Base-by-base conservation (phyloP, 345 rosid species). In the Garcia nutans region DNA sequence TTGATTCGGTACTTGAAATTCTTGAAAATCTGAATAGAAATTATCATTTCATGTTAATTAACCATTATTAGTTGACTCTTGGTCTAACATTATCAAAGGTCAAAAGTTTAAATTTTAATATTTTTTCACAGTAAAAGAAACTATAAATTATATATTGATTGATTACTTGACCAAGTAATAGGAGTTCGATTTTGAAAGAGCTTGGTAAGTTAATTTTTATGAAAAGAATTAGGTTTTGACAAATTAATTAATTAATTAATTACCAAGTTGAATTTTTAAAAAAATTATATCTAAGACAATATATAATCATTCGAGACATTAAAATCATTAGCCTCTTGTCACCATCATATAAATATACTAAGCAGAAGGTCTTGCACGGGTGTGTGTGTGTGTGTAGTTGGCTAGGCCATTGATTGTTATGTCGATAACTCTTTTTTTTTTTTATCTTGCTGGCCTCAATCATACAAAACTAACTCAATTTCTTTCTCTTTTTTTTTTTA, bases 321-420 rank as follows among this genome's bases (percentile, higher is more conserved):
- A 20, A 31, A 68, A 76, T 44, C 62, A 44, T 20, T 41, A 69
- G 75, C 65, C 65, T 68, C 64, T 71, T 64, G 82, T 78, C 79
- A 45, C 54, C 52, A 71, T 81, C 84, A 55, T 33, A 69, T 37
- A 68, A 49, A 79, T 82, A 76, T 68, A 20, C 11, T 58, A 26
- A 47, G 47, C 45, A 57, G 44, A 68, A 54, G 55, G 20, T 60
- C 57, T 8, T 72, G 82, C 82, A 75, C 68, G 62, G 76, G 71
- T 26, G 67, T 58, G 74, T 70, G 47, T 6, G 10, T 44, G 10
- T 44, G 10, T 47, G 50, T 11, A 47, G 50, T 47, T 47, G 50
- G 60, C 65, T 76, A 68, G 45, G 72, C 67, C 77, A 60, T 70
- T 70, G 57, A 31, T 42, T 65, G 52, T 50, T 56, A 68, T 57